Percentiles rank a stretch among this genome's conserved stretches.
These are phyloP conservation scores for Oryza glumipatula DNA, from an alignment of 176 grass and related monocot genomes.

Conservation along the genomic window DNA sequence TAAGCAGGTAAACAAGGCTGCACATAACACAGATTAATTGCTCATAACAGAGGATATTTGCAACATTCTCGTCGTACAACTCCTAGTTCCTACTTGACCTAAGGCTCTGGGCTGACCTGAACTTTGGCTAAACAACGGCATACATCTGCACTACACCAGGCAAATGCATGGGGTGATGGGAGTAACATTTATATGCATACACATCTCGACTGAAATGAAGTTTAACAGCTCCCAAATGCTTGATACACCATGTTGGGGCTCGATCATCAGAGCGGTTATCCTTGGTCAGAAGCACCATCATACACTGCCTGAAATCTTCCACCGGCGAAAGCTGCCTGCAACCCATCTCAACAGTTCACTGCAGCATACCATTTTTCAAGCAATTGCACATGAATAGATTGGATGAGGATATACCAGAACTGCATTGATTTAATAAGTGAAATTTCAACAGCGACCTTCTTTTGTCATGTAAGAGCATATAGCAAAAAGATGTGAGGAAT, in stretches of 20 bases:
- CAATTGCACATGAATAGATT: background rate
- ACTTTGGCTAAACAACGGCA: background rate
- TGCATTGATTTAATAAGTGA: background rate
- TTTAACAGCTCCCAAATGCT: background rate
- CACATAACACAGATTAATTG: background rate
- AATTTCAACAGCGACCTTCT: background rate
- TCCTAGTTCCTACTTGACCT: background rate
- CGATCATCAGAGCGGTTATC: background rate
- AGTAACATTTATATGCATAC: constrained; percentile 41
- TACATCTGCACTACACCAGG: constrained; percentile 20
- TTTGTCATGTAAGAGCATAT: background rate
- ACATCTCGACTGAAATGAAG: background rate
- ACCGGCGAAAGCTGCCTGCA: background rate
- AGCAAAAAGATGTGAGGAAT: constrained; percentile 4
- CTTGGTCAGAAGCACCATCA: background rate
- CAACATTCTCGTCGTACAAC: background rate
- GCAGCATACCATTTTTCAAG: background rate
- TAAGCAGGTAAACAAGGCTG: background rate
- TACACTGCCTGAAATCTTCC: background rate
- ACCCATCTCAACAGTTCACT: background rate
- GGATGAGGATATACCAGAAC: background rate
- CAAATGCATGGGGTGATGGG: background rate
- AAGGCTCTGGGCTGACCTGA: background rate
- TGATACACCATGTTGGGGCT: background rate
- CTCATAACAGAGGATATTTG: background rate